These are phyloP conservation scores for Paramecium sonneborni DNA, from an alignment of 73 alveolate species.

Conservation along the genomic window DNA sequence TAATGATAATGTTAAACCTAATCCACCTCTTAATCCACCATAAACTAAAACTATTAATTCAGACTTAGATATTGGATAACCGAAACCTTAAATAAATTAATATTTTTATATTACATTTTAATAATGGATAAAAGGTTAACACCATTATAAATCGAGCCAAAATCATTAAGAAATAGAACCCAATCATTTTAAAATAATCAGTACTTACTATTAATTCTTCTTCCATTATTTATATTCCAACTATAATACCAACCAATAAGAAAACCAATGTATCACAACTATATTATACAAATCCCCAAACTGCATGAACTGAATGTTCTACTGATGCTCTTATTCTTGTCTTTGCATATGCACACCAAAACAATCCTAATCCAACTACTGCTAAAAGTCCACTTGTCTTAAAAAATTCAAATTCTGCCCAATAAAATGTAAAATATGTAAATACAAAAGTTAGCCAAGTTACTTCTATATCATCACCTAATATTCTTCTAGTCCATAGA, in stretches of 20 bases:
- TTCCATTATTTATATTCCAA: background rate
- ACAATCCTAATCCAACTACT: background rate
- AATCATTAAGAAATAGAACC: background rate
- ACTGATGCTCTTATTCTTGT: background rate
- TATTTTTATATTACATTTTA: background rate
- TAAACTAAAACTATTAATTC: slow-evolving; percentile 67
- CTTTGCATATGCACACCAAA: background rate
- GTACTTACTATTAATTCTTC: background rate
- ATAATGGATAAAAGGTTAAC: background rate
- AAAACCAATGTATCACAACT: background rate
- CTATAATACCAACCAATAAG: background rate
- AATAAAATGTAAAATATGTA: background rate
- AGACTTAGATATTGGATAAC: slow-evolving; percentile 67
- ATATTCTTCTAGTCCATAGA: slow-evolving; percentile 61
- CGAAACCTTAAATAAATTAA: slow-evolving; percentile 5
- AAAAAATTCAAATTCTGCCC: background rate
- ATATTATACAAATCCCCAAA: slow-evolving; percentile 5
- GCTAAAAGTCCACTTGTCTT: background rate
- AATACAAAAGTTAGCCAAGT: background rate
- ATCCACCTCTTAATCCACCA: slow-evolving; percentile 83
- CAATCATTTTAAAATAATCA: background rate
- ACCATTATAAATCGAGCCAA: background rate
- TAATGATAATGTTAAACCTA: slow-evolving; percentile 72
- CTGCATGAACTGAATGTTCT: slow-evolving; percentile 11
- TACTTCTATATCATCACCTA: slow-evolving; percentile 72